Percentiles rank a stretch among this genome's conserved stretches.
Evolutionary conservation across 805 yeast genomes (phyloP).

Genomic region (Candida hispaniensis): DNA sequence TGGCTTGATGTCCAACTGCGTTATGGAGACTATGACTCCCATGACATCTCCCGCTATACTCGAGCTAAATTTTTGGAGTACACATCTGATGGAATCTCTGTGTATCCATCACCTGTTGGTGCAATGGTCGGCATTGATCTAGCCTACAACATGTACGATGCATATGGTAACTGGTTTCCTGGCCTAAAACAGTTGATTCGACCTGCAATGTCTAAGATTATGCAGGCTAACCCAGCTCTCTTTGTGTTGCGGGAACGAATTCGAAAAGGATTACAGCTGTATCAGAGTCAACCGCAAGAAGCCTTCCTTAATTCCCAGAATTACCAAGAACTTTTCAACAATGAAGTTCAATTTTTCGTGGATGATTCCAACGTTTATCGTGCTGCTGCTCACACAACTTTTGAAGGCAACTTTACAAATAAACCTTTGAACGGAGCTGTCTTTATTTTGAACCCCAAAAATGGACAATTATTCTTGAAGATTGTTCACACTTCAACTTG

Average conservation of each 20-base stretch:
- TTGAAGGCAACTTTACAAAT: slow-evolving; percentile 85
- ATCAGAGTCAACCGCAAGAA: slow-evolving; percentile 89
- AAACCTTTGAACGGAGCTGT: slow-evolving; percentile 91
- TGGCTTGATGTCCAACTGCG: slow-evolving; percentile 95
- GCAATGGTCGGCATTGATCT: slow-evolving; percentile 81
- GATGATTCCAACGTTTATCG: slow-evolving; percentile 94
- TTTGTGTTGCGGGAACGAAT: slow-evolving; percentile 87
- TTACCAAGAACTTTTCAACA: slow-evolving; percentile 79
- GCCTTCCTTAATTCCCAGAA: slow-evolving; percentile 81
- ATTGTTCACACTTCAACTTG: slow-evolving; percentile 90
- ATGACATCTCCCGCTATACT: slow-evolving; percentile 88
- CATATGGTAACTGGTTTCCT: slow-evolving; percentile 96
- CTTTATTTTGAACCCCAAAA: slow-evolving; percentile 77
- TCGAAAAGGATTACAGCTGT: slow-evolving; percentile 84
- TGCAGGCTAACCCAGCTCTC: slow-evolving; percentile 91
- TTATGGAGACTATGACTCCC: slow-evolving; percentile 96
- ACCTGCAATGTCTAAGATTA: slow-evolving; percentile 83
- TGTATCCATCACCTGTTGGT: slow-evolving; percentile 91
- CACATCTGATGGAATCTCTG: slow-evolving; percentile 72
- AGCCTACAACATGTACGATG: slow-evolving; percentile 92
- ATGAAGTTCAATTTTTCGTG: slow-evolving; percentile 72
- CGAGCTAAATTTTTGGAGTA: slow-evolving; percentile 89
- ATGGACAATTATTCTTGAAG: slow-evolving; percentile 75
- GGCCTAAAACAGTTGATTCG: slow-evolving; percentile 85
- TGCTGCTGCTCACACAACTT: slow-evolving; percentile 81